A percentile compares a stretch with the other conserved stretches of the same genome.
Evolutionary conservation across 306 rosid genomes (phyloP).

Genomic region (Trichosanthes truncata): DNA sequence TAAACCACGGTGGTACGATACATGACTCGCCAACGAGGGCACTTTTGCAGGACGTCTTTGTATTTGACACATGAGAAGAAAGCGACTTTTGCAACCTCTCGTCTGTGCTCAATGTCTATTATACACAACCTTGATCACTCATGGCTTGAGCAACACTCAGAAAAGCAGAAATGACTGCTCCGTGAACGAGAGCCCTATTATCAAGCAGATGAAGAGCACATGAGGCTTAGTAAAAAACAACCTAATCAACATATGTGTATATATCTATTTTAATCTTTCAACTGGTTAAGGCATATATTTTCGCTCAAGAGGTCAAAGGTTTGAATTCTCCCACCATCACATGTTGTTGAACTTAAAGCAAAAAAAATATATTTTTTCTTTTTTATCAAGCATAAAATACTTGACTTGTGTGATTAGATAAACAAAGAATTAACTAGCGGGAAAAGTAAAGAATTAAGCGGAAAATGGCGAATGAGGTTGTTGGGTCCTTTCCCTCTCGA

Average conservation of each 20-base stretch:
- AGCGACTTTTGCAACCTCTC: slow-evolving; percentile 14
- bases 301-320: too few species aligned
- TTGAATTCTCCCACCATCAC: too few species aligned
- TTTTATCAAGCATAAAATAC: background rate
- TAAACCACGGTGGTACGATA: background rate
- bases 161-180: slow-evolving; percentile 86
- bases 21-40: background rate
- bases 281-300: too few species aligned
- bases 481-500: background rate
- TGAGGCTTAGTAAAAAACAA: background rate
- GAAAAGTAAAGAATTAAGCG: background rate
- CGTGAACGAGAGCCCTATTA: slow-evolving; percentile 85
- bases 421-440: background rate
- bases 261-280: too few species aligned
- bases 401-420: background rate
- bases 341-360: too few species aligned
- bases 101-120: slow-evolving; percentile 18
- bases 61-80: background rate
- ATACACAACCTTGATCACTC: slow-evolving; percentile 96
- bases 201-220: slow-evolving; percentile 17
- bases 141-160: slow-evolving; percentile 92
- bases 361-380: background rate
- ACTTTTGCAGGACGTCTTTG: background rate
- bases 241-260: background rate
- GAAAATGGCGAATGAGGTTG: background rate